Conservation (phyloP, 495 filamentous ascomycete genomes). For the Penicillium roqueforti region DNA sequence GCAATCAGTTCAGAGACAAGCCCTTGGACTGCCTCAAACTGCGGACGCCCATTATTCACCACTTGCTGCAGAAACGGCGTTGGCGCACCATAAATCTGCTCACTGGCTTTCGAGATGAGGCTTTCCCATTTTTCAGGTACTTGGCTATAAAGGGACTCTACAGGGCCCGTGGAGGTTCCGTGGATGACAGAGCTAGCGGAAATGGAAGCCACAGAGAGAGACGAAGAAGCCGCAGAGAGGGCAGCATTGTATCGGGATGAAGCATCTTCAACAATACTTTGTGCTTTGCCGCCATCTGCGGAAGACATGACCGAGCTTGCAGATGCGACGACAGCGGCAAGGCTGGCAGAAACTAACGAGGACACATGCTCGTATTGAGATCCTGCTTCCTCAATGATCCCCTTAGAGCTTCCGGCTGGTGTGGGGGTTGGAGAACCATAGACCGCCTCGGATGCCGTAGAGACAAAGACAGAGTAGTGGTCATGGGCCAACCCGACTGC, state of each 20-base stretch:
- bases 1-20: conserved; percentile 72
- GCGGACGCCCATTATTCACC: conserved; percentile 48
- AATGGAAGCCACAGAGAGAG: conserved; percentile 49
- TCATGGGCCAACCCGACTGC: conserved; percentile 73
- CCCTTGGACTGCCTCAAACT: conserved; percentile 65
- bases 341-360: conserved; percentile 46
- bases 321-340: conserved; percentile 42
- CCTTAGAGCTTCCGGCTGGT: conserved; percentile 28
- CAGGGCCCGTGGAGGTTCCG: conserved; percentile 41
- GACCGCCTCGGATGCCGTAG: conserved; percentile 60
- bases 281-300: conserved; percentile 36
- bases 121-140: conserved; percentile 62
- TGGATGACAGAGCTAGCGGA: conserved; percentile 45
- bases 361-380: conserved; percentile 44
- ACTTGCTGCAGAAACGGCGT: conserved; percentile 58
- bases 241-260: conserved; percentile 46
- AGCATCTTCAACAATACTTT: conserved; percentile 43
- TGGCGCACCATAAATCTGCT: conserved; percentile 68
- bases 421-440: conserved; percentile 47
- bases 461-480: conserved; percentile 68
- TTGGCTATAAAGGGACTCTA: conserved; percentile 48
- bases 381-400: conserved; percentile 43
- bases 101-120: conserved; percentile 61
- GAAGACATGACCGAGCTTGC: conserved; percentile 44
- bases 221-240: conserved; percentile 46